Evolutionary conservation across 345 rosid genomes (phyloP).

Genomic region (Kandelia obovata): DNA sequence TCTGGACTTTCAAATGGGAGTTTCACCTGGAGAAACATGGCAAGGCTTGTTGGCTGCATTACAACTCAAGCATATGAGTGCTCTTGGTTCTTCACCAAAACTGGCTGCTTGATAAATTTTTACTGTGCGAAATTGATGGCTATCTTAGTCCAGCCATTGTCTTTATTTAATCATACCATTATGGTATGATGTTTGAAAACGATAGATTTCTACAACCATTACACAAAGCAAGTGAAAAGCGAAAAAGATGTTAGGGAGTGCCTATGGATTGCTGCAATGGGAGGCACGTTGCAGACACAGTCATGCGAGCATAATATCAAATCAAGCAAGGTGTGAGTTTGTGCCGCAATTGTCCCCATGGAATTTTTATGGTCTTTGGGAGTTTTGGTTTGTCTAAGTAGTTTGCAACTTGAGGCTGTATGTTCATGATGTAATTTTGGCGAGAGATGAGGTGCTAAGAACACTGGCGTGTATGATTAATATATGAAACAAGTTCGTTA

Average conservation of each 20-base stretch:
- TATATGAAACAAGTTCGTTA: not conserved
- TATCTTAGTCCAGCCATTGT: not conserved
- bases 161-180: too few relatives aligned
- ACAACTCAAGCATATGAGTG: conserved; percentile 33
- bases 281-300: not conserved
- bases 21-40: conserved; percentile 77
- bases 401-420: conserved; percentile 19
- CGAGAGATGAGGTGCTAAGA: conserved; percentile 12
- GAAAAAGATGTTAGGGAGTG: too few relatives aligned
- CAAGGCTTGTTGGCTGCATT: conserved; percentile 74
- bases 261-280: too few relatives aligned
- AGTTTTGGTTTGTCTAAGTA: conserved; percentile 2
- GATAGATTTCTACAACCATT: too few relatives aligned
- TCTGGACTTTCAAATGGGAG: conserved; percentile 58
- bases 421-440: conserved; percentile 23
- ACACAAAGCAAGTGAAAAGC: too few relatives aligned
- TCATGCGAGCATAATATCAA: conserved; percentile 15
- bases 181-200: too few relatives aligned
- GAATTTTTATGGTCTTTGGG: not conserved
- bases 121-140: not conserved
- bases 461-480: conserved; percentile 14
- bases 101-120: conserved; percentile 22
- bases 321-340: not conserved
- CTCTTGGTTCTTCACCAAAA: conserved; percentile 8
- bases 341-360: not conserved